Percentiles rank a stretch among this genome's conserved stretches.
phyloP scores from a whole-genome alignment of 2,329 filamentous ascomycete species.

The Ophiognomonia clavigignenti-juglandacearum region DNA sequence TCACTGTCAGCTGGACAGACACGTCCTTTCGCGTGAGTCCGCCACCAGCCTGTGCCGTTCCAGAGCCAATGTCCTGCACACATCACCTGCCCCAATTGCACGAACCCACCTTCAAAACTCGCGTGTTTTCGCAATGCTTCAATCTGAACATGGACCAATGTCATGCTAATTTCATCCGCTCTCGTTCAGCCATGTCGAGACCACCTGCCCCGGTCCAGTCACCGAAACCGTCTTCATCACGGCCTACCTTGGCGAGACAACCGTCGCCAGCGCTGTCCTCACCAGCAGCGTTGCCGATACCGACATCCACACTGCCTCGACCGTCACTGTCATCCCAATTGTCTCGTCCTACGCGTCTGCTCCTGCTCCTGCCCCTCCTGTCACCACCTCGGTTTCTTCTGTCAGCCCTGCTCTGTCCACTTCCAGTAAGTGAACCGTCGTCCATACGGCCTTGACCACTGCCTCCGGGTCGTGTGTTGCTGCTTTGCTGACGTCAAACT shows the following conservation, averaged over 20 bases:
- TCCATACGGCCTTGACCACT: not conserved
- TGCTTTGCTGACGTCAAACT: not conserved
- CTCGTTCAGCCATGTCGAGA: slow-evolving; percentile 8
- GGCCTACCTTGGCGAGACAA: slow-evolving; percentile 28
- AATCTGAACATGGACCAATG: slow-evolving; percentile 9
- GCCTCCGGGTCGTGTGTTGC: not conserved
- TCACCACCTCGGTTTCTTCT: not conserved
- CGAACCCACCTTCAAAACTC: not conserved
- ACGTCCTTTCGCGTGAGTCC: slow-evolving; percentile 29
- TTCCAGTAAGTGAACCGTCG: slow-evolving; percentile 4
- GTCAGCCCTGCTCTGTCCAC: slow-evolving; percentile 3
- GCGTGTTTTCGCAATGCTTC: no score
- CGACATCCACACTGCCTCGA: slow-evolving; percentile 16
- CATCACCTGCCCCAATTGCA: not conserved
- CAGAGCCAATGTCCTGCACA: no score
- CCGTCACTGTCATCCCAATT: slow-evolving; percentile 19
- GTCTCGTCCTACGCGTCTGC: slow-evolving; percentile 3
- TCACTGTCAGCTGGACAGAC: slow-evolving; percentile 29
- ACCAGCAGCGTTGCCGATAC: slow-evolving; percentile 16
- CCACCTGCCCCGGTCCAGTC: slow-evolving; percentile 33
- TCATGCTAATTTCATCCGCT: not conserved
- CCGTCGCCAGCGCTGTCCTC: slow-evolving; percentile 9
- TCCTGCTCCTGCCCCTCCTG: slow-evolving; percentile 2
- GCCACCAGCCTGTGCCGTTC: not conserved
- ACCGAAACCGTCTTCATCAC: slow-evolving; percentile 46